Evolutionary conservation across 495 filamentous ascomycete species (phyloP), one percentile per base, ranked within the genome.

Genomic region (Cetradonia linearis): DNA sequence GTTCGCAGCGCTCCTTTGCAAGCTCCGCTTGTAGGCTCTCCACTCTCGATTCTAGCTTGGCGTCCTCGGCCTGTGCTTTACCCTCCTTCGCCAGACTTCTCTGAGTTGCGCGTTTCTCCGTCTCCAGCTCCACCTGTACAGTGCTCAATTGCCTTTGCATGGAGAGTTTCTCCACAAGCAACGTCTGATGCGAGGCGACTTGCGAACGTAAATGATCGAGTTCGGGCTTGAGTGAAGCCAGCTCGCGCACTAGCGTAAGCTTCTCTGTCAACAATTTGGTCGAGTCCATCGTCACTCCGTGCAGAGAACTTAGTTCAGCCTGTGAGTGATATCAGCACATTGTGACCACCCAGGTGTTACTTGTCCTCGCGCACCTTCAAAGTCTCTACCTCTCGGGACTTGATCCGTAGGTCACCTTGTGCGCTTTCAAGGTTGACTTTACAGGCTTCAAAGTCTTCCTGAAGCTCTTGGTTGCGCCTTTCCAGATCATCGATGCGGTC

Each of bases 221-320:
- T 68, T 95, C 91, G 37, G 85, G 83, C 65, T 85, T 86, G 48
- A 92, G 66, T 28, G 75, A 72, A 28, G 83, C 76, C 10, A 95
- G 68, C 65, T 95, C 87, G 38, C 86, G 83, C 23, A 81, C 75
- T 23, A 96, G 76, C 1, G 81, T 78, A 11, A 87, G 72, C 66
- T 95, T 96, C 63, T 93, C 89, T 13, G 85, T 79, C 52, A 91
- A 74, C 6, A 91, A 54, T 54, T 85, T 86, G 34, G 83, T 79
- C 5, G 85, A 83, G 65, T 87, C 84, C 46, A 82, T 80, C 1
- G 82, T 79, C 37, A 84, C 74, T 61, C 72, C 72, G 60, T 81
- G 81, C 68, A 88, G 72, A 1, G 84, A 78, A 33, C 77, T 72
- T 18, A 91, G 72, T 70, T 95, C 86, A 36, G 80, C 81, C 86